These are phyloP conservation scores for Ascoidea asiatica DNA, from an alignment of 805 yeast genomes.

Conservation along the genomic window DNA sequence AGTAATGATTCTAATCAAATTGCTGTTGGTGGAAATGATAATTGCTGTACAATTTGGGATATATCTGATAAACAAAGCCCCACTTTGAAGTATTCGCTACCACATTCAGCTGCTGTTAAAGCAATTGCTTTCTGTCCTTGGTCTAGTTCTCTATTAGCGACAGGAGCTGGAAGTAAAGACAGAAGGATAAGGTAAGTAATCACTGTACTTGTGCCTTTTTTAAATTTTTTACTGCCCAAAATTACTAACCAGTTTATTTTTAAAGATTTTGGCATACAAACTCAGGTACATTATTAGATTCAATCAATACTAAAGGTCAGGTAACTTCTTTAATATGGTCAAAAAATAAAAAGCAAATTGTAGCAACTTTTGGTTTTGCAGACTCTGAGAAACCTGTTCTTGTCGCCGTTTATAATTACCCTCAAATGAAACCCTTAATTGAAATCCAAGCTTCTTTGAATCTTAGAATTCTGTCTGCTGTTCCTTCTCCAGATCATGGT, in stretches of 20 bases:
- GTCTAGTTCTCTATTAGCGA: conserved; percentile 66
- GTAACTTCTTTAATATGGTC: conserved; percentile 78
- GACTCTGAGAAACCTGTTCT: conserved; percentile 34
- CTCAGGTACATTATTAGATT: conserved; percentile 56
- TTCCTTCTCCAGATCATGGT: conserved; percentile 46
- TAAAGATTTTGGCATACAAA: conserved; percentile 71
- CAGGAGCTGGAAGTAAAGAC: conserved; percentile 87
- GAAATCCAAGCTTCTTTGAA: conserved; percentile 37
- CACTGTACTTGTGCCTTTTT: background rate
- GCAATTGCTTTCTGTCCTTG: conserved; percentile 89
- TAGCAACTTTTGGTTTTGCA: conserved; percentile 76
- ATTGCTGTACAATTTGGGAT: conserved; percentile 69
- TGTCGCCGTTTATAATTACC: conserved; percentile 55
- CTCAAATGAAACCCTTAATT: conserved; percentile 34
- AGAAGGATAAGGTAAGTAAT: conserved; percentile 30
- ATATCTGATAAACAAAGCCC: conserved; percentile 30
- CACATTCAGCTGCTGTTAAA: conserved; percentile 78
- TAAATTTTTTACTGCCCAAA: background rate
- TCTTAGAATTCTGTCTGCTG: conserved; percentile 53
- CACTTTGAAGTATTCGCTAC: conserved; percentile 30
- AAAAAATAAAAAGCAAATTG: conserved; percentile 41
- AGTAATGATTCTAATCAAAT: conserved; percentile 38
- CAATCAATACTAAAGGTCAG: conserved; percentile 52
- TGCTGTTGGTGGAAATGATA: conserved; percentile 81
- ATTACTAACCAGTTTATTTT: background rate